Conservation (phyloP, 306 rosid species). For the Gastrolobium bilobum region DNA sequence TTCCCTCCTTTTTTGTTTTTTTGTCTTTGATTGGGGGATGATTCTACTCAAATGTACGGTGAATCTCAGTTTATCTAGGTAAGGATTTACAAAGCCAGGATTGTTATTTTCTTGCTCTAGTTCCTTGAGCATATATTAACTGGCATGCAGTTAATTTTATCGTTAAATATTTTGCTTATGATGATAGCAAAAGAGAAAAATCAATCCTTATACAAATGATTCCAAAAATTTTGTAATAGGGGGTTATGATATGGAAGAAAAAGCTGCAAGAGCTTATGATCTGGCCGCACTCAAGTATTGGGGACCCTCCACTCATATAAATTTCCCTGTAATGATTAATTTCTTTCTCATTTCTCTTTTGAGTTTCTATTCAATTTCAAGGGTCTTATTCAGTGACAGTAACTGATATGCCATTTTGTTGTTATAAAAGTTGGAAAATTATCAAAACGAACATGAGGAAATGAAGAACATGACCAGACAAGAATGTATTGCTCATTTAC, state of each 20-base stretch:
- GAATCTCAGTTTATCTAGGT: constrained; percentile 81
- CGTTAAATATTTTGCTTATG: constrained; percentile 3
- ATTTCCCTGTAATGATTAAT: constrained; percentile 70
- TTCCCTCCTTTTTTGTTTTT: background rate
- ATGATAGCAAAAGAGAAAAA: constrained; percentile 26
- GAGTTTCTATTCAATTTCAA: constrained; percentile 4
- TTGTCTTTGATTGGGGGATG: constrained; percentile 47
- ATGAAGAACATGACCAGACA: constrained; percentile 83
- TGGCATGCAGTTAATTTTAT: background rate
- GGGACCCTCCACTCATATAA: constrained; percentile 89
- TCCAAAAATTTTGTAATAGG: constrained; percentile 60
- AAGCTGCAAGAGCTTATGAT: constrained; percentile 91
- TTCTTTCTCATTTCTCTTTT: constrained; percentile 37
- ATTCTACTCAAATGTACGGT: constrained; percentile 50
- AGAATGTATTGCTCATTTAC: constrained; percentile 82
- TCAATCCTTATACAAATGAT: constrained; percentile 42
- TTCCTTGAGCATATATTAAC: background rate
- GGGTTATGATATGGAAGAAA: constrained; percentile 89
- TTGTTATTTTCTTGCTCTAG: background rate
- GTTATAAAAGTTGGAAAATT: constrained; percentile 66
- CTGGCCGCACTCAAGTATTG: constrained; percentile 93
- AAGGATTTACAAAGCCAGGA: constrained; percentile 40
- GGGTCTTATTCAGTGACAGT: background rate
- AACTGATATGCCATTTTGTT: constrained; percentile 40
- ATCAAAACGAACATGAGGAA: constrained; percentile 72